Evolutionary conservation across 352 stramenopile species (phyloP).

Genomic region (Pythium plurisporium): DNA sequence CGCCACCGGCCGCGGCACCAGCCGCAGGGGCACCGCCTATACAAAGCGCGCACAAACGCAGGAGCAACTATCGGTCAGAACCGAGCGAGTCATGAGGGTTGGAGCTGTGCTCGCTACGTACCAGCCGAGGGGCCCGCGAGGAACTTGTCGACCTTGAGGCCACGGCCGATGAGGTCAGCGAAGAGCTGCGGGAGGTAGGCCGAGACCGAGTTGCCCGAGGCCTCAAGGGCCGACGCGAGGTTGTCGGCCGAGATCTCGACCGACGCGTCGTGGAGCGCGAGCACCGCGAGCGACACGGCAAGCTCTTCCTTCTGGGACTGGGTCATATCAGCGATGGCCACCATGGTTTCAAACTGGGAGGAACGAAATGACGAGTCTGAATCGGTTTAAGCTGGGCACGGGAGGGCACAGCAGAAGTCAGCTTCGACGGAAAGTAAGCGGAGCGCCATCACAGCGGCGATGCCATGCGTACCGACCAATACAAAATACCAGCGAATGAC

Average conservation of each 20-base stretch:
- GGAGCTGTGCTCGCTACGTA: slow-evolving; percentile 28
- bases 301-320: slow-evolving; percentile 83
- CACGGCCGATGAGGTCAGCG: slow-evolving; percentile 73
- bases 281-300: slow-evolving; percentile 76
- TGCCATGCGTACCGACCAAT: slow-evolving; percentile 8
- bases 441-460: slow-evolving; percentile 3
- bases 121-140: slow-evolving; percentile 82
- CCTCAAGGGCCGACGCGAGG: slow-evolving; percentile 61
- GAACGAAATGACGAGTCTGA: slow-evolving; percentile 64
- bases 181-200: slow-evolving; percentile 81
- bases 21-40: slow-evolving; percentile 49
- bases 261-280: slow-evolving; percentile 72
- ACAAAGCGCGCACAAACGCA: background rate
- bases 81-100: background rate
- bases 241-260: slow-evolving; percentile 80
- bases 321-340: slow-evolving; percentile 76
- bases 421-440: slow-evolving; percentile 38
- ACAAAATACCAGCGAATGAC: slow-evolving; percentile 52
- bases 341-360: slow-evolving; percentile 60
- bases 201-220: slow-evolving; percentile 75
- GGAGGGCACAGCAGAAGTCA: slow-evolving; percentile 56
- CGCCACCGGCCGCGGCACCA: slow-evolving; percentile 41
- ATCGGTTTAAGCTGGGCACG: slow-evolving; percentile 78
- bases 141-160: slow-evolving; percentile 86
- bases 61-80: no score